Evolutionary conservation across 148 eudicot genomes (phyloP), one percentile per base, ranked within the genome.

Genomic region (Persicaria maculosa): DNA sequence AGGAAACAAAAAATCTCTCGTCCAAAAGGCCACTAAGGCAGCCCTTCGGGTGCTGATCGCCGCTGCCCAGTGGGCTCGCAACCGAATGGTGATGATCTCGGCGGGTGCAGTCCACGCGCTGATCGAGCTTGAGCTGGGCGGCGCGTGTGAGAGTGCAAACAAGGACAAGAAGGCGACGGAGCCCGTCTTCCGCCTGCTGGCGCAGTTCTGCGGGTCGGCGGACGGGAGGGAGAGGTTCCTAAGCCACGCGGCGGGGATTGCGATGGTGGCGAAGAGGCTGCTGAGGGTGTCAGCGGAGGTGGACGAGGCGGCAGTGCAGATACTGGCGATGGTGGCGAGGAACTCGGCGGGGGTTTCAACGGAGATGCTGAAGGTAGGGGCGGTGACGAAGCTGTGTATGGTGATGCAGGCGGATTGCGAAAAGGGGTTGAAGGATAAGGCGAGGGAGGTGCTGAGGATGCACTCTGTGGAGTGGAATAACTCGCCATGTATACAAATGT

Each of bases 331-430:
- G 61, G 72, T 92, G 11, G 80, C 87, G 0, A 80, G 79, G 40
- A 82, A 40, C 62, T 86, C 90, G 0, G 17, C 75, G 0, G 84
- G 84, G 11, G 84, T 84, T 4, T 55, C 89, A 47, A 52, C 68
- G 52, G 92, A 89, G 84, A 92, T 92, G 97, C 68, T 89, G 71
- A 75, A 74, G 78, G 89, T 88, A 4, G 92, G 94, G 1, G 90
- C 84, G 2, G 97, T 89, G 62, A 73, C 89, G 6, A 89, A 84
- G 79, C 78, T 91, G 0, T 88, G 93, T 71, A 88, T 88, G 88
- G 86, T 91, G 47, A 53, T 91, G 19, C 97, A 89, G 69, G 89
- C 88, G 6, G 82, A 85, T 68, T 82, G 81, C 50, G 83, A 79
- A 2, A 77, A 55, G 68, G 77, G 79, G 72, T 77, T 91, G 81